Evolutionary conservation across 2,329 filamentous ascomycete genomes (phyloP).

Genomic region (Pestalotiopsis sp.): DNA sequence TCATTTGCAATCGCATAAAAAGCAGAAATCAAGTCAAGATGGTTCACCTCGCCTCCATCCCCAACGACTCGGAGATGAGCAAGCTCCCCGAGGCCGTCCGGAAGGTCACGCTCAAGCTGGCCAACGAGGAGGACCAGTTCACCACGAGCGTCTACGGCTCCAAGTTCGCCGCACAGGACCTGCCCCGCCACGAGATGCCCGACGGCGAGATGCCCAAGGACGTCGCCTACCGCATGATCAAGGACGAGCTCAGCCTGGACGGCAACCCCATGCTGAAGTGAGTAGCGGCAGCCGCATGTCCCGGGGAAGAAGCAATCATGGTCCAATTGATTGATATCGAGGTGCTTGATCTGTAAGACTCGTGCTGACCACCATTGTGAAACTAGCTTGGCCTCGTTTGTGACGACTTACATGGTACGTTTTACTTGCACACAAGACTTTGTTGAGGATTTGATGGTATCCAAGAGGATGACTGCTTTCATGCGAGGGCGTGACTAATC

Average conservation of each 20-base stretch:
- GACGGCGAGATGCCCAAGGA: conserved; percentile 88
- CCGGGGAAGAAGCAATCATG: not conserved
- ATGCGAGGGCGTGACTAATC: not conserved
- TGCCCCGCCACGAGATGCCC: conserved; percentile 85
- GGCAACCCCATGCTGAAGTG: conserved; percentile 88
- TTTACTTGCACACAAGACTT: conserved; percentile 10
- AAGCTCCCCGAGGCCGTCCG: conserved; percentile 38
- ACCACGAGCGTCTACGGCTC: conserved; percentile 88
- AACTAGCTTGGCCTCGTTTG: conserved; percentile 81
- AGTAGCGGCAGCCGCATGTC: conserved; percentile 23
- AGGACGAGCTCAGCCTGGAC: conserved; percentile 89
- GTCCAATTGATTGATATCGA: conserved; percentile 8
- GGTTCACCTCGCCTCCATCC: conserved; percentile 54
- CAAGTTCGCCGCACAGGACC: conserved; percentile 76
- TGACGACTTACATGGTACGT: conserved; percentile 90
- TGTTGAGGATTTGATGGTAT: too few species aligned
- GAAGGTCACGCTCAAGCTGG: conserved; percentile 50
- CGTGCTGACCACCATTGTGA: conserved; percentile 14
- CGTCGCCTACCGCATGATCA: conserved; percentile 96
- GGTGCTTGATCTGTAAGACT: not conserved
- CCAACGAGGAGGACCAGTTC: conserved; percentile 59
- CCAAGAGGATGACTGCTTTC: not conserved
- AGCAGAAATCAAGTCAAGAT: conserved; percentile 36
- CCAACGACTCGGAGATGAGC: conserved; percentile 28
- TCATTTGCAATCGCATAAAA: not conserved